Conservation (phyloP, 192 early-diverging fungal genomes). For the Coemansia sp. region DNA sequence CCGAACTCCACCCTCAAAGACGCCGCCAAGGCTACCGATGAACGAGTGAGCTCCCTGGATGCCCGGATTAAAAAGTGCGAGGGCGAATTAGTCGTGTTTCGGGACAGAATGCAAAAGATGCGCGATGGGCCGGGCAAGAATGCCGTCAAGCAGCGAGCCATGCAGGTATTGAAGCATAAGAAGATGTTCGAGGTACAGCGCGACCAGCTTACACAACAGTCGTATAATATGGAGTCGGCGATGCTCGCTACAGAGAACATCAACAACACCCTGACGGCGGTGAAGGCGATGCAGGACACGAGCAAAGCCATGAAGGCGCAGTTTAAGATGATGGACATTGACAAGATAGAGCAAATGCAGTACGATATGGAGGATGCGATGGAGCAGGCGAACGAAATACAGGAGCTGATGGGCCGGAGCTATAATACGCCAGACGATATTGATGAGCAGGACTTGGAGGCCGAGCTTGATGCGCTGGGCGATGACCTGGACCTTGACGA, state of each 20-base stretch:
- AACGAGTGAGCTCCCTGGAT: slow-evolving; percentile 80
- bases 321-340: slow-evolving; percentile 91
- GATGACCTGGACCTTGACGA: slow-evolving; percentile 78
- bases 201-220: slow-evolving; percentile 92
- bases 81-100: slow-evolving; percentile 84
- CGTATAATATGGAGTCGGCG: slow-evolving; percentile 99
- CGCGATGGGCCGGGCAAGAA: slow-evolving; percentile 86
- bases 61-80: slow-evolving; percentile 95
- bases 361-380: slow-evolving; percentile 98
- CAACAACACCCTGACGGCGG: slow-evolving; percentile 92
- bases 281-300: slow-evolving; percentile 94
- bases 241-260: slow-evolving; percentile 90
- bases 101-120: slow-evolving; percentile 95
- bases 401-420: slow-evolving; percentile 88
- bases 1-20: slow-evolving; percentile 87
- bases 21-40: slow-evolving; percentile 83
- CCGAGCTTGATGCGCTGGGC: slow-evolving; percentile 95
- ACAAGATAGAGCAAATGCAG: slow-evolving; percentile 91
- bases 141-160: slow-evolving; percentile 86
- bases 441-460: slow-evolving; percentile 96
- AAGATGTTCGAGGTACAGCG: slow-evolving; percentile 92
- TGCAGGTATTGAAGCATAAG: slow-evolving; percentile 89
- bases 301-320: slow-evolving; percentile 95
- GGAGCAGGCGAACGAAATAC: slow-evolving; percentile 96
- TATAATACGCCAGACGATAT: slow-evolving; percentile 94